Conservation (phyloP, 495 filamentous ascomycete genomes). For the Platismatia glauca region DNA sequence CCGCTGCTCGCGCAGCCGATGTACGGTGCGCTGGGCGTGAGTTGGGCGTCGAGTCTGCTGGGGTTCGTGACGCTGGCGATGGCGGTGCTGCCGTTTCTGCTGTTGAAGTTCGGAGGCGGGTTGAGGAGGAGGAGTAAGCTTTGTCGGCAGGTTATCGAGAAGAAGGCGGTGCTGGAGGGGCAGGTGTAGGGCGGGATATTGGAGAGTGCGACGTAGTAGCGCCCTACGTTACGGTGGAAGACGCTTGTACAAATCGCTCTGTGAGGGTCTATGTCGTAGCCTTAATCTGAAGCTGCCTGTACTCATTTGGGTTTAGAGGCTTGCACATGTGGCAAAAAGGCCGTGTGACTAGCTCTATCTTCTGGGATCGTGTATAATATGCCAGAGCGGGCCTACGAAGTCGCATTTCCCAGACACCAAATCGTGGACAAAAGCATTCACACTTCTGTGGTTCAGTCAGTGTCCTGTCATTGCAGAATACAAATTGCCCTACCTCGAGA, state of each 20-base stretch:
- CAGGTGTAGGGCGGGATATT: not conserved
- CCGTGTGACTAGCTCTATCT: not conserved
- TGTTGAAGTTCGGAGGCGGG: conserved; percentile 31
- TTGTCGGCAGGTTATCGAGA: conserved; percentile 27
- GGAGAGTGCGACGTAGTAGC: not conserved
- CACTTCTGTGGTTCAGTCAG: not conserved
- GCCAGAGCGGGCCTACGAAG: not conserved
- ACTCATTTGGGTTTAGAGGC: not conserved
- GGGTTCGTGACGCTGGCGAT: conserved; percentile 38
- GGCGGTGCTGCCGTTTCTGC: conserved; percentile 29
- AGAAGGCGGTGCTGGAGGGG: not conserved
- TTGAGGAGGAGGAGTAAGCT: conserved; percentile 35
- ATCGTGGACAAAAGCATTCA: not conserved
- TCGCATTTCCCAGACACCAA: not conserved
- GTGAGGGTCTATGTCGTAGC: not conserved
- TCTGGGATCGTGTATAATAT: not conserved
- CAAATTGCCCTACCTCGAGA: not conserved
- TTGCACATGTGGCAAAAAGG: not conserved
- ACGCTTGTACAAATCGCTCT: no score
- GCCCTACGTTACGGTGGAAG: not conserved
- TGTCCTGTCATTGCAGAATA: not conserved
- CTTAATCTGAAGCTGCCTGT: not conserved
- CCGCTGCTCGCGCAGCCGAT: conserved; percentile 39
- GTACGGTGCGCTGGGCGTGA: conserved; percentile 34
- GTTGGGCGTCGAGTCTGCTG: conserved; percentile 40